Percentiles rank a stretch among this genome's conserved stretches.
phyloP scores from a whole-genome alignment of 2,329 filamentous ascomycete species.

The Stromatinia cepivora region DNA sequence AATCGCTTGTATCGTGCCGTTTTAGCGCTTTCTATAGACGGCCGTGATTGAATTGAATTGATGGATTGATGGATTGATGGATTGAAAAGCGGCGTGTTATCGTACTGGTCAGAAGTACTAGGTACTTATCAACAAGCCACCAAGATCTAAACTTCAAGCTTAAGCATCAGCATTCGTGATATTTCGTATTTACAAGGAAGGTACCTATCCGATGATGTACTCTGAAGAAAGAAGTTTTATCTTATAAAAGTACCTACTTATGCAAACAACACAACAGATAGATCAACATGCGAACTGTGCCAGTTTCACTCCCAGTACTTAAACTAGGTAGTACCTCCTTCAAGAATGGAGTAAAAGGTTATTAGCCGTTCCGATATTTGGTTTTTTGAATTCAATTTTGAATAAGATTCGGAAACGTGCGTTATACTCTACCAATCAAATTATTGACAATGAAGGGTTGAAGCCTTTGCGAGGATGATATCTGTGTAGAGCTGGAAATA shows the following conservation, averaged over 20 bases:
- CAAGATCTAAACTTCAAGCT: background rate
- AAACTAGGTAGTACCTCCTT: background rate
- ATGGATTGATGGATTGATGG: background rate
- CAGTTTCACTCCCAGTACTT: background rate
- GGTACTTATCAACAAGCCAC: background rate
- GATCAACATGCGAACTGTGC: conserved; percentile 6
- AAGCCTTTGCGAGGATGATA: background rate
- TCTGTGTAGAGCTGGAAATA: conserved; percentile 7
- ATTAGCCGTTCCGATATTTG: conserved; percentile 6
- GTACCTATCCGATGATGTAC: background rate
- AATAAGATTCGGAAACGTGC: background rate
- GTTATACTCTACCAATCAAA: background rate
- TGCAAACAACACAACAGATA: background rate
- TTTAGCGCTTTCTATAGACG: too few species aligned
- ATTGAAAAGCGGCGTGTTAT: too few species aligned
- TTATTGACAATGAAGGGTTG: background rate
- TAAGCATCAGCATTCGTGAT: background rate
- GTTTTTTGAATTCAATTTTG: background rate
- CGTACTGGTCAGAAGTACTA: background rate
- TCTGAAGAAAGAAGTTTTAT: background rate
- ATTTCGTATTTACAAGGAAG: background rate
- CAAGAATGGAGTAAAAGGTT: conserved; percentile 5
- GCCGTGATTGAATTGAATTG: too few species aligned
- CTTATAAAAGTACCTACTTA: background rate
- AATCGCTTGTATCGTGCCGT: too few species aligned